A percentile compares a stretch with the other conserved stretches of the same genome.
Evolutionary conservation across 2,329 filamentous ascomycete species (phyloP).

Genomic region (Penicillium sp.): DNA sequence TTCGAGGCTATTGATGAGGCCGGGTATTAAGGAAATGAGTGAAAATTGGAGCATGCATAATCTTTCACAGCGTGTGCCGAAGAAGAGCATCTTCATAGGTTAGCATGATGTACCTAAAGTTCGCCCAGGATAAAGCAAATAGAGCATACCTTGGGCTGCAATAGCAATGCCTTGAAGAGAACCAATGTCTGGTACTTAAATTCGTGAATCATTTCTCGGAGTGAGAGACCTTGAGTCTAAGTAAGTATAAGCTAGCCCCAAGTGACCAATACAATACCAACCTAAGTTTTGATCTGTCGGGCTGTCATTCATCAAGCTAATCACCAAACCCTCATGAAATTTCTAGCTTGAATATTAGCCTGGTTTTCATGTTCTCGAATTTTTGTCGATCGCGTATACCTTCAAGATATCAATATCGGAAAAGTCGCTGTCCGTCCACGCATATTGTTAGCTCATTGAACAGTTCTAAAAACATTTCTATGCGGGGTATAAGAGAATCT

Average conservation of each 20-base stretch:
- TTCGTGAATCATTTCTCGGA: slow-evolving; percentile 89
- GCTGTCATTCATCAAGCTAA: slow-evolving; percentile 63
- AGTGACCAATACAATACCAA: slow-evolving; percentile 44
- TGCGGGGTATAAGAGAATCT: not conserved
- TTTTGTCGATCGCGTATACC: slow-evolving; percentile 37
- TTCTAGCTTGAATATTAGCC: slow-evolving; percentile 53
- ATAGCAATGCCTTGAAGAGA: slow-evolving; percentile 86
- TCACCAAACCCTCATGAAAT: slow-evolving; percentile 84
- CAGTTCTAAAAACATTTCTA: not conserved
- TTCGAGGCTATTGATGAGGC: slow-evolving; percentile 85
- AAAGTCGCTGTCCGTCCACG: slow-evolving; percentile 67
- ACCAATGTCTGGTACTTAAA: slow-evolving; percentile 95
- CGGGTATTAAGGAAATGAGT: slow-evolving; percentile 90
- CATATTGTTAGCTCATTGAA: slow-evolving; percentile 4
- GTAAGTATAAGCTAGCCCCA: slow-evolving; percentile 13
- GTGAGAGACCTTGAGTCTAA: slow-evolving; percentile 61
- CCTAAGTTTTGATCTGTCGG: slow-evolving; percentile 87
- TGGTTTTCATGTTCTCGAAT: not conserved
- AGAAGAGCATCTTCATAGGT: slow-evolving; percentile 84
- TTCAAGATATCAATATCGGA: slow-evolving; percentile 86
- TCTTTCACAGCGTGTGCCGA: slow-evolving; percentile 92
- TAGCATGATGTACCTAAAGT: slow-evolving; percentile 9
- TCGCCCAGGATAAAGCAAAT: not conserved
- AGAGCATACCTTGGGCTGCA: slow-evolving; percentile 82
- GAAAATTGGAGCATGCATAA: slow-evolving; percentile 99